Base-by-base conservation (phyloP, 2,329 filamentous ascomycete species). In the Neofusicoccum ribis region DNA sequence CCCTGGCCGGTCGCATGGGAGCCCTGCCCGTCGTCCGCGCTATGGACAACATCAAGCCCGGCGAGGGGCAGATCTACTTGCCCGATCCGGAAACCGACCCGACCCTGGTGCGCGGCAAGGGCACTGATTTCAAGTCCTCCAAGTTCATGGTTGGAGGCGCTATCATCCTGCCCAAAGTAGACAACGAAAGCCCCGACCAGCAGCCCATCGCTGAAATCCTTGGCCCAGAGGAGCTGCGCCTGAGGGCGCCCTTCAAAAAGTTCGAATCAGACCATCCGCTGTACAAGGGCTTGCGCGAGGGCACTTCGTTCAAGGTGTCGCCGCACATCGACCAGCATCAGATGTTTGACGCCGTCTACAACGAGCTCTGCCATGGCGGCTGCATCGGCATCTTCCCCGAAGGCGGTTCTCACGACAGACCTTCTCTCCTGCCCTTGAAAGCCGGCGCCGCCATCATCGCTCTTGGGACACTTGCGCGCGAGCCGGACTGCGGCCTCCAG, bases 351-450 rank as follows among this genome's bases (percentile, higher is more conserved):
- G 65, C 65, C 20, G 65, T 67, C 34, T 67, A 51, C 37, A 43
- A 15, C 36, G 47, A 61, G 34, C 65, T 67, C 27, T 23, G 37
- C 44, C 31, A 20, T 12, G 65, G 66, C 20, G 65, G 39, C 27
- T 67, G 65, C 46, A 59, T 67, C 43, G 65, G 66, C 17, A 67
- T 67, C 43, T 67, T 67, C 59, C 66, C 66, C 4, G 65, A 67
- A 50, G 65, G 66, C 20, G 65, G 66, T 17, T 67, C 64, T 39
- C 65, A 67, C 44, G 65, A 67, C 59, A 43, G 65, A 9, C 52
- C 64, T 1, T 44, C 43, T 12, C 23, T 67, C 15, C 65, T 67
- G 5, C 65, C 65, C 9, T 27, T 67, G 23, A 67, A 67, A 27
- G 64, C 64, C 31, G 64, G 64, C 34, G 61, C 52, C 14, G 64